These are phyloP conservation scores for Gossypium stocksii DNA, from an alignment of 345 rosid species.

Conservation along the genomic window DNA sequence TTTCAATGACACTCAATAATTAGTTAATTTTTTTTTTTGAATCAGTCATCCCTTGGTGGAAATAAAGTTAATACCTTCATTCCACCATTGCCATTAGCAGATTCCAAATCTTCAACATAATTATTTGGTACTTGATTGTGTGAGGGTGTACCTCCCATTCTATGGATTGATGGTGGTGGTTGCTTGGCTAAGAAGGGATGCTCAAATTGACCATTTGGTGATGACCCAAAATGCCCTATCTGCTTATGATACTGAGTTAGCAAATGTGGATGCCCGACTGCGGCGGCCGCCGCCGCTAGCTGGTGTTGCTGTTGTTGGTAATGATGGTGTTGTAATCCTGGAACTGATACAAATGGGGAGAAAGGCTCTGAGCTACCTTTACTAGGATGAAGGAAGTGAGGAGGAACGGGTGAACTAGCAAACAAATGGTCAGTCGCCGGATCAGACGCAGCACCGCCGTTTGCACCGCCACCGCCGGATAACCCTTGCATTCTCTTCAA, in stretches of 20 bases:
- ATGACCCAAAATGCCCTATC: slow-evolving; percentile 64
- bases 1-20: no score
- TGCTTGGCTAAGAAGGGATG: slow-evolving; percentile 57
- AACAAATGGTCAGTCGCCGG: slow-evolving; percentile 88
- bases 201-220: slow-evolving; percentile 71
- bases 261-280: slow-evolving; percentile 46
- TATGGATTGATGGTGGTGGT: slow-evolving; percentile 41
- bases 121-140: slow-evolving; percentile 45
- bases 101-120: slow-evolving; percentile 69
- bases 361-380: slow-evolving; percentile 64
- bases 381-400: slow-evolving; percentile 79
- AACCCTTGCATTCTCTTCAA: slow-evolving; percentile 76
- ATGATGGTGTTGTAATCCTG: slow-evolving; percentile 59
- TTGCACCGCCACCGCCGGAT: slow-evolving; percentile 28
- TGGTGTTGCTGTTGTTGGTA: slow-evolving; percentile 84
- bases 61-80: slow-evolving; percentile 91
- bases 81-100: slow-evolving; percentile 67
- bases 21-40: no score
- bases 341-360: slow-evolving; percentile 69
- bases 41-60: slow-evolving; percentile 80
- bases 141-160: slow-evolving; percentile 21
- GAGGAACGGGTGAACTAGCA: slow-evolving; percentile 88
- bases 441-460: slow-evolving; percentile 28
- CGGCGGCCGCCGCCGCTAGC: slow-evolving; percentile 44
- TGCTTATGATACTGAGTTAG: slow-evolving; percentile 70